Conservation (phyloP, 805 yeast genomes). For the Lachancea quebecensis region DNA sequence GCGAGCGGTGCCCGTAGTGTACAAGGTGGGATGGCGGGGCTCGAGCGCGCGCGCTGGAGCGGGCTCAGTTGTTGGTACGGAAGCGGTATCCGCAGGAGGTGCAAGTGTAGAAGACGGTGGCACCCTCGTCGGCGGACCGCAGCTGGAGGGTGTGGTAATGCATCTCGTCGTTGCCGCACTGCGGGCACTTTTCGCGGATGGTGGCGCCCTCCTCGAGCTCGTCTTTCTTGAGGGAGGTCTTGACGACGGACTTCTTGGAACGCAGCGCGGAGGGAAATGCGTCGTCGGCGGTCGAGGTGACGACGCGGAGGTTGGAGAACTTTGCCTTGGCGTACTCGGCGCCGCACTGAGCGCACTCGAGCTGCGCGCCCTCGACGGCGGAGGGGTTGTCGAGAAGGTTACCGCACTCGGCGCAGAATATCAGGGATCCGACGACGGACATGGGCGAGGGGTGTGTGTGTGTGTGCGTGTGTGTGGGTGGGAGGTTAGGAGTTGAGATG, state of each 20-base stretch:
- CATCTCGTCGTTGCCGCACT: slow-evolving; percentile 98
- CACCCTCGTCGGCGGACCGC: slow-evolving; percentile 99
- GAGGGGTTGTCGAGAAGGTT: slow-evolving; percentile 67
- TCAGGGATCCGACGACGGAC: slow-evolving; percentile 94
- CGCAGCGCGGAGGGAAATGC: slow-evolving; percentile 87
- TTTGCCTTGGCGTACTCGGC: slow-evolving; percentile 32
- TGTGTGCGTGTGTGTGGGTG: background rate
- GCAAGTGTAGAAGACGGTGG: slow-evolving; percentile 97
- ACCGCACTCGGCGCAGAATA: slow-evolving; percentile 92
- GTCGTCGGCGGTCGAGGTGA: slow-evolving; percentile 80
- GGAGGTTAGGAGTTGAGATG: slow-evolving; percentile 3
- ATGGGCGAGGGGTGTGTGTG: too few relatives aligned
- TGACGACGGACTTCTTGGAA: slow-evolving; percentile 82
- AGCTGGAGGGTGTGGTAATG: slow-evolving; percentile 93
- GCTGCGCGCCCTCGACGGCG: slow-evolving; percentile 33
- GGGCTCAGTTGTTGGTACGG: slow-evolving; percentile 75
- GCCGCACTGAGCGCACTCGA: slow-evolving; percentile 53
- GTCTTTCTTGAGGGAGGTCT: slow-evolving; percentile 66
- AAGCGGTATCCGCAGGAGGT: slow-evolving; percentile 86
- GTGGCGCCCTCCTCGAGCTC: slow-evolving; percentile 94
- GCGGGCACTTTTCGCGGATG: slow-evolving; percentile 96
- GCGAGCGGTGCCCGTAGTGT: too few relatives aligned
- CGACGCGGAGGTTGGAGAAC: slow-evolving; percentile 75
- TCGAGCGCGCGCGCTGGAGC: too few relatives aligned
- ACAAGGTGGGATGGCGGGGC: too few relatives aligned